Percentiles rank a stretch among this genome's conserved stretches.
Evolutionary conservation across 2,329 filamentous ascomycete genomes (phyloP).

Genomic region (Talaromyces albobiverticillius): DNA sequence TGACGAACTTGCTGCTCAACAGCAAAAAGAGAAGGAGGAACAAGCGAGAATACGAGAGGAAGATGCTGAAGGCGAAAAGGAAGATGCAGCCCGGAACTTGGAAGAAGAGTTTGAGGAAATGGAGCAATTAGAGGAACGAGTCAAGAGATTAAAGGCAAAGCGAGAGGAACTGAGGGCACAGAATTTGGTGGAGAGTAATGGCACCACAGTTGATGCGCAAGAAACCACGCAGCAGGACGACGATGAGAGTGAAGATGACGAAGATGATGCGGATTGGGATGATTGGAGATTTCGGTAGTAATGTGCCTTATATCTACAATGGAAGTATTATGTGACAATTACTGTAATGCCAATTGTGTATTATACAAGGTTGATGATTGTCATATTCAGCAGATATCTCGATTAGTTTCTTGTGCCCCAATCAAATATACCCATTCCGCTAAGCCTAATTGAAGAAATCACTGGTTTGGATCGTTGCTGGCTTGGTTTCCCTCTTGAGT

Average conservation of each 20-base stretch:
- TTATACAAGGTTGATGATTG: neutral
- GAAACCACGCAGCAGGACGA: constrained; percentile 20
- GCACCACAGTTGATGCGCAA: neutral
- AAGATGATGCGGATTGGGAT: constrained; percentile 47
- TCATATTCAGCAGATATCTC: neutral
- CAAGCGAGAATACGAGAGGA: constrained; percentile 47
- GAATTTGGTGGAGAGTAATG: constrained; percentile 23
- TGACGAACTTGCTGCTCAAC: constrained; percentile 58
- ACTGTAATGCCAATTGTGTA: neutral
- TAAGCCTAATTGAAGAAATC: neutral
- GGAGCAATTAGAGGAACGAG: constrained; percentile 72
- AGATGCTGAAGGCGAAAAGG: constrained; percentile 64
- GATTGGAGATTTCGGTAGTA: constrained; percentile 39
- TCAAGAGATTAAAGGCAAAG: constrained; percentile 66
- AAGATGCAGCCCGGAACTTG: constrained; percentile 70
- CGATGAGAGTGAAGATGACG: constrained; percentile 41
- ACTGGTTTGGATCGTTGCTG: constrained; percentile 12
- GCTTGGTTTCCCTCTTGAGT: constrained; percentile 7
- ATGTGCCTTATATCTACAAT: constrained; percentile 12
- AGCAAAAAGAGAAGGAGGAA: constrained; percentile 46
- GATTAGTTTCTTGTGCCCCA: too few relatives aligned
- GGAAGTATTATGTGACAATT: neutral
- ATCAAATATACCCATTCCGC: neutral
- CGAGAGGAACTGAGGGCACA: constrained; percentile 62
- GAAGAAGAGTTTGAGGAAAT: constrained; percentile 81